phyloP scores from a whole-genome alignment of 345 rosid genomes.

The Ailanthus altissimus region DNA sequence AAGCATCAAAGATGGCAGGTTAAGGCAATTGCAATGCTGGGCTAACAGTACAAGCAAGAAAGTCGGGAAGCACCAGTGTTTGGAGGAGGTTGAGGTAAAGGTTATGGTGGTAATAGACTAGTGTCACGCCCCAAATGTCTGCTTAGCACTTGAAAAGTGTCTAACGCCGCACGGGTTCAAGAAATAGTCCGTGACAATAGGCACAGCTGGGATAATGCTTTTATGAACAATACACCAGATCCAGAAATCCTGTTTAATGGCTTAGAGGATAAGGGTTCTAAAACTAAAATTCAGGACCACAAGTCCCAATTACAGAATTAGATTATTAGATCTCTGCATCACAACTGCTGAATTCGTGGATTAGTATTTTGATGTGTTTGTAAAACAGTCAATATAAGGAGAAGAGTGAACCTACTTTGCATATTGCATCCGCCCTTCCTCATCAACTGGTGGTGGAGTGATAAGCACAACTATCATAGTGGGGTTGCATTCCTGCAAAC shows the following conservation, averaged over 20 bases:
- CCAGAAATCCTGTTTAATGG: background rate
- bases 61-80: background rate
- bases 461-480: slow-evolving; percentile 75
- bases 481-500: slow-evolving; percentile 62
- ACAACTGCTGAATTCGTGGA: background rate
- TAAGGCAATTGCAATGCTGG: background rate
- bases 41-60: background rate
- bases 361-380: background rate
- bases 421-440: slow-evolving; percentile 55
- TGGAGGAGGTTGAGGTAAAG: background rate
- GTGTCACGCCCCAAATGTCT: too few species aligned
- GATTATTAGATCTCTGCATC: background rate
- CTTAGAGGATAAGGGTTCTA: background rate
- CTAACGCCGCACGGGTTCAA: too few species aligned
- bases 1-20: background rate
- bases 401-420: slow-evolving; percentile 50
- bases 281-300: background rate
- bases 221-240: background rate
- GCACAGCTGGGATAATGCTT: background rate
- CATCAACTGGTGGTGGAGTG: slow-evolving; percentile 88
- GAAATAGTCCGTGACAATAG: too few species aligned
- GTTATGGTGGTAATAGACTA: background rate
- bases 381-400: slow-evolving; percentile 2
- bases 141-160: too few species aligned
- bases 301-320: background rate